Evolutionary conservation across 176 grass and related monocot genomes (phyloP), one percentile per base, ranked within the genome.

Genomic region (Musa acuminata): DNA sequence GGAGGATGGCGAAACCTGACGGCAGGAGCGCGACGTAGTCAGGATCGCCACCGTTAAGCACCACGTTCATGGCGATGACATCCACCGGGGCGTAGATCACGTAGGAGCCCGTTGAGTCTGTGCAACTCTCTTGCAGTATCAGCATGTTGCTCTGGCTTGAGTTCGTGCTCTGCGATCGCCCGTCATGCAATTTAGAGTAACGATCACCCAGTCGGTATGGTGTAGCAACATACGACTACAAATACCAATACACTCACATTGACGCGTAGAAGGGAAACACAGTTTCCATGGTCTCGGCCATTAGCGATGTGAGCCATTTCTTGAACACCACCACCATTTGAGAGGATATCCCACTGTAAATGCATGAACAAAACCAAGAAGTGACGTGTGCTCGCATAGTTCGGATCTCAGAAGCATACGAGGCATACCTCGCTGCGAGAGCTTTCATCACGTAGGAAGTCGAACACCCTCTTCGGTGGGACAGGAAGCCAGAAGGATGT

Each of bases 401-500:
- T 17, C 14, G 11, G 6, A 17, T 14, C 11, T 58, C 6, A 62
- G 57, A 2, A 19, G 57, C 14, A 21, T 14, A 62, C 7, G 20
- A 17, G 14, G 21, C 21, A 11, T 83, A 81, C 95, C 88, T 95
- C 96, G 43, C 91, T 95, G 52, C 96, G 84, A 84, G 96, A 91
- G 70, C 73, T 84, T 74, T 99, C 91, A 5, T 99, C 86, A 24
- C 91, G 88, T 14, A 99, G 96, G 71, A 99, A 99, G 72, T 99
- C 96, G 8, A 99, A 99, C 60, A 99, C 96, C 10, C 84, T 78
- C 76, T 95, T 99, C 1, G 96, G 88, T 0, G 88, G 71, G 9
- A 95, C 86, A 0, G 96, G 88, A 50, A 99, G 88, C 96, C 96
- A 99, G 73, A 99, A 99, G 6, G 96, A 99, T 20, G 96, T 99